Conservation (phyloP, 805 yeast genomes). For the Teunomyces atbi region DNA sequence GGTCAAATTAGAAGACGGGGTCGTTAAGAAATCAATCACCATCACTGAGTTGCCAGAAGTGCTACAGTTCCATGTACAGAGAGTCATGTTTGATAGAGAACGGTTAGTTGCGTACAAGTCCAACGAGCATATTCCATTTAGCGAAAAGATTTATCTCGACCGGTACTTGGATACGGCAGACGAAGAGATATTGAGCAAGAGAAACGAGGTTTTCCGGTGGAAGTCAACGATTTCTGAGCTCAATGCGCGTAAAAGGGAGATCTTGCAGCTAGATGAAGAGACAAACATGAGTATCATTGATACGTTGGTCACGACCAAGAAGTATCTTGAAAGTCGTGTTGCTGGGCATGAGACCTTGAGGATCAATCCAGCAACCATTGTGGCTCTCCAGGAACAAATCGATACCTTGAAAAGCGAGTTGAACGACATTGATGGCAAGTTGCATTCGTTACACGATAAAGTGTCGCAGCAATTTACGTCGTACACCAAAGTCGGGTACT, state of each 20-base stretch:
- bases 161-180: conserved; percentile 76
- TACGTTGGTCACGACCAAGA: conserved; percentile 51
- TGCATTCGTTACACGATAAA: conserved; percentile 44
- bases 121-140: conserved; percentile 76
- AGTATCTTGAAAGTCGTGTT: conserved; percentile 49
- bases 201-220: conserved; percentile 63
- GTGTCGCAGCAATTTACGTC: conserved; percentile 61
- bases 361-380: conserved; percentile 48
- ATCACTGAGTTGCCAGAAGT: conserved; percentile 74
- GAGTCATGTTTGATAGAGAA: conserved; percentile 85
- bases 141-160: conserved; percentile 78
- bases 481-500: conserved; percentile 67
- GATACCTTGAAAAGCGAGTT: conserved; percentile 47
- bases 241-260: conserved; percentile 37
- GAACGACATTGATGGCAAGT: conserved; percentile 36
- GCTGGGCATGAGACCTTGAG: conserved; percentile 30
- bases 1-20: conserved; percentile 66
- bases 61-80: conserved; percentile 87
- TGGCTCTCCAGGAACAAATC: conserved; percentile 47
- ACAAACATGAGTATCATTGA: conserved; percentile 38
- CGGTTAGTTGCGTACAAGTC: conserved; percentile 76
- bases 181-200: conserved; percentile 47
- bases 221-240: conserved; percentile 50
- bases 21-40: conserved; percentile 70
- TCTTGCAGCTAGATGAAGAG: conserved; percentile 42